Evolutionary conservation across 257 asterid species (phyloP), one percentile per base, ranked within the genome.

Genomic region (Pogostemon cablin): DNA sequence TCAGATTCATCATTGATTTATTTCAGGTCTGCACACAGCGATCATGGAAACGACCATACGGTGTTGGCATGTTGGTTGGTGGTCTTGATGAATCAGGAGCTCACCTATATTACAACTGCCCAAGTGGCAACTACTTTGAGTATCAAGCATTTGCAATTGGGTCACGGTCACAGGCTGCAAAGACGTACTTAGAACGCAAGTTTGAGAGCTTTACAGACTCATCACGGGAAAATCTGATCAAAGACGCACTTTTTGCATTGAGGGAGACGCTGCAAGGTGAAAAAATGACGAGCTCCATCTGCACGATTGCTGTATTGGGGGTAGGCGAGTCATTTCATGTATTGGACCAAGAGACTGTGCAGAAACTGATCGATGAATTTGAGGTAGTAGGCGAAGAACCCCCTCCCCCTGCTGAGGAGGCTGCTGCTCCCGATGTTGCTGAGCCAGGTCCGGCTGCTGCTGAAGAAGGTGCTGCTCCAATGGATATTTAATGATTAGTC

Each of bases 131-230:
- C 61, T 93, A 90, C 90, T 93, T 93, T 6, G 97, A 93, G 76
- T 93, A 87, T 68, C 98, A 95, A 83, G 99, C 98, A 25, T 95
- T 95, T 83, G 99, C 98, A 4, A 91, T 95, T 37, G 99, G 99
- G 46, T 95, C 99, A 46, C 86, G 98, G 9, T 95, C 98, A 60
- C 98, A 95, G 82, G 98, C 99, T 68, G 99, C 99, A 10, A 95
- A 95, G 85, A 95, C 99, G 10, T 95, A 95, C 86, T 78, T 95
- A 73, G 99, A 95, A 73, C 84, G 96, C 9, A 89, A 82, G 79
- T 95, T 86, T 53, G 92, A 84, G 75, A 78, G 61, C 67, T 95
- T 95, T 85, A 60, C 38, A 52, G 90, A 80, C 57, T 84, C 99
- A 9, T 79, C 98, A 46, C 80, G 95, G 6, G 98, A 95, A 4